phyloP scores from a whole-genome alignment of 805 yeast genomes.

The Peterozyma toletana region DNA sequence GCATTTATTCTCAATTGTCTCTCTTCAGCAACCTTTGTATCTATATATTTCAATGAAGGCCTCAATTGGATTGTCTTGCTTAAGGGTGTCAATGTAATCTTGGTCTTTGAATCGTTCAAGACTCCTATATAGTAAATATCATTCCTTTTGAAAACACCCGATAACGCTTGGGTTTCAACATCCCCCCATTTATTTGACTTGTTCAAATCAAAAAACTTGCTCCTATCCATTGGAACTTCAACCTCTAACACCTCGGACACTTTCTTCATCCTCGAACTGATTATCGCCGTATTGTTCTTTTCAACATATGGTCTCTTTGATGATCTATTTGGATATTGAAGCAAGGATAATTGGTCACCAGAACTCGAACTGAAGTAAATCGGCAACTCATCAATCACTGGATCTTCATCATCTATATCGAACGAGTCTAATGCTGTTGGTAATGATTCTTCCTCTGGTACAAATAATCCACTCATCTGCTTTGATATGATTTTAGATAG shows the following conservation, averaged over 20 bases:
- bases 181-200: conserved; percentile 62
- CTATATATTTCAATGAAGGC: conserved; percentile 76
- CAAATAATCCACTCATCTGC: conserved; percentile 21
- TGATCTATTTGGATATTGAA: conserved; percentile 61
- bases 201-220: conserved; percentile 56
- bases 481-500: too few relatives aligned
- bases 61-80: conserved; percentile 69
- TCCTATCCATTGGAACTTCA: conserved; percentile 67
- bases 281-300: conserved; percentile 26
- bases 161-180: conserved; percentile 52
- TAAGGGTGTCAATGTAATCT: conserved; percentile 56
- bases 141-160: conserved; percentile 58
- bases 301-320: conserved; percentile 29
- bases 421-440: conserved; percentile 2
- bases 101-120: conserved; percentile 28
- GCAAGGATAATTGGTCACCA: conserved; percentile 25
- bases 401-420: conserved; percentile 42
- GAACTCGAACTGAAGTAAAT: conserved; percentile 29
- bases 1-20: conserved; percentile 11
- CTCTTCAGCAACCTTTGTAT: conserved; percentile 40
- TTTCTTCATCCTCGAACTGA: conserved; percentile 50
- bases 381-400: conserved; percentile 56
- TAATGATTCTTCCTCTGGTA: conserved; percentile 21
- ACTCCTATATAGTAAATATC: conserved; percentile 44
- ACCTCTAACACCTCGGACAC: conserved; percentile 62